Conservation (phyloP, 2,329 filamentous ascomycete genomes). For the Phoma sp. region DNA sequence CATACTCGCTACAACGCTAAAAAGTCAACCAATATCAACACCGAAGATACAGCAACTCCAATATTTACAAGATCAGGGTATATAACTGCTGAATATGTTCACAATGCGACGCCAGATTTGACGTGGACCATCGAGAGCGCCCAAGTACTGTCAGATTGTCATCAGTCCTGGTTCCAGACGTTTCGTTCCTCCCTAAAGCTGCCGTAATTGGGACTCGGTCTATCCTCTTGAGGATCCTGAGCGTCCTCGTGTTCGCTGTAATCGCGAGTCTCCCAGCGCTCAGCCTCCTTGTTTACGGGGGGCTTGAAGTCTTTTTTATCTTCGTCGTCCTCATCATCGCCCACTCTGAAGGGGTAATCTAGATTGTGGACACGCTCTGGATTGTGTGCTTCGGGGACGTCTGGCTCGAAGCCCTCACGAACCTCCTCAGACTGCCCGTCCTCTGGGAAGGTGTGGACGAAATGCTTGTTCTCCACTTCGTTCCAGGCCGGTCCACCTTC, state of each 20-base stretch:
- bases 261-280: constrained; percentile 52
- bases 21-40: not conserved
- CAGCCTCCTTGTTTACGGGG: constrained; percentile 51
- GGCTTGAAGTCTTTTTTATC: constrained; percentile 42
- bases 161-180: constrained; percentile 44
- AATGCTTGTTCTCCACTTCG: constrained; percentile 61
- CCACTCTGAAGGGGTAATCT: constrained; percentile 52
- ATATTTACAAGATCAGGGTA: constrained; percentile 15
- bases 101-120: not conserved
- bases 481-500: constrained; percentile 69
- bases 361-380: constrained; percentile 54
- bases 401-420: constrained; percentile 62
- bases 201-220: constrained; percentile 48
- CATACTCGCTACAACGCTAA: not conserved
- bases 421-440: constrained; percentile 58
- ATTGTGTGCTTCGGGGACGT: constrained; percentile 52
- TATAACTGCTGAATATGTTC: constrained; percentile 8
- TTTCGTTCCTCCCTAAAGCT: constrained; percentile 53
- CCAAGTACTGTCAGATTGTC: not conserved
- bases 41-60: constrained; percentile 6
- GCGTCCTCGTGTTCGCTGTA: constrained; percentile 33
- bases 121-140: not conserved
- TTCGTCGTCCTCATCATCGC: constrained; percentile 47
- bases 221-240: constrained; percentile 16
- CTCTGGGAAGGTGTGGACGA: constrained; percentile 58